A percentile compares a stretch with the other conserved stretches of the same genome.
Evolutionary conservation across 805 yeast genomes (phyloP).

Genomic region (Komagataella mondaviorum): DNA sequence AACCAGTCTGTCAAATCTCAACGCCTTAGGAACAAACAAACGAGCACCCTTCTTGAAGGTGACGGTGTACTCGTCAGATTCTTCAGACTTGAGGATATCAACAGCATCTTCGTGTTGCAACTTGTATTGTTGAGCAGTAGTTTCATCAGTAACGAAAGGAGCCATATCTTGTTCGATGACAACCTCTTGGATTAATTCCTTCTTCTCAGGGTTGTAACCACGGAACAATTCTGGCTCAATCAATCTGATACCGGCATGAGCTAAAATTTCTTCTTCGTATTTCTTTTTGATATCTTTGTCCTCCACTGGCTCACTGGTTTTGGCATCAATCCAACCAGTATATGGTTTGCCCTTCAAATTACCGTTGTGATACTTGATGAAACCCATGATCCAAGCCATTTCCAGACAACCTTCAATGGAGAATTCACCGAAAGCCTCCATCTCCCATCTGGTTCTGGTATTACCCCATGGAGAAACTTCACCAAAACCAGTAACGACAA

Average conservation of each 20-base stretch:
- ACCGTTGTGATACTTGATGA: conserved; percentile 91
- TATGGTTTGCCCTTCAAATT: conserved; percentile 79
- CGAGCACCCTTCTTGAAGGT: conserved; percentile 87
- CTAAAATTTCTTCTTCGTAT: conserved; percentile 80
- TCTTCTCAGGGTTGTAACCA: conserved; percentile 92
- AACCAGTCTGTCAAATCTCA: conserved; percentile 55
- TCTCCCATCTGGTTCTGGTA: conserved; percentile 98
- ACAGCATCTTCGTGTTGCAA: conserved; percentile 89
- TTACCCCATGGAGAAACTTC: conserved; percentile 99
- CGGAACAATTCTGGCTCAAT: conserved; percentile 90
- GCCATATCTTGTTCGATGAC: conserved; percentile 94
- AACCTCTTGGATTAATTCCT: conserved; percentile 88
- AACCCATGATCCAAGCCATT: conserved; percentile 99
- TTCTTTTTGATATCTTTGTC: conserved; percentile 87
- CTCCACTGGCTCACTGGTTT: conserved; percentile 84
- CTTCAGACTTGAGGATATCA: conserved; percentile 81
- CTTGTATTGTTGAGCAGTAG: conserved; percentile 90
- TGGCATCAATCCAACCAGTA: conserved; percentile 96
- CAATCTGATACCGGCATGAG: conserved; percentile 92
- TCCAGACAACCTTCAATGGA: conserved; percentile 96
- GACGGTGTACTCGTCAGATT: conserved; percentile 86
- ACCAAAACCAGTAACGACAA: conserved; percentile 95
- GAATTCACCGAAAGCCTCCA: conserved; percentile 92
- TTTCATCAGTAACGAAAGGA: conserved; percentile 89
- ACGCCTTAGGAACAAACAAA: conserved; percentile 80